phyloP scores from a whole-genome alignment of 2,329 filamentous ascomycete genomes.

The Orbilia ellipsospora region DNA sequence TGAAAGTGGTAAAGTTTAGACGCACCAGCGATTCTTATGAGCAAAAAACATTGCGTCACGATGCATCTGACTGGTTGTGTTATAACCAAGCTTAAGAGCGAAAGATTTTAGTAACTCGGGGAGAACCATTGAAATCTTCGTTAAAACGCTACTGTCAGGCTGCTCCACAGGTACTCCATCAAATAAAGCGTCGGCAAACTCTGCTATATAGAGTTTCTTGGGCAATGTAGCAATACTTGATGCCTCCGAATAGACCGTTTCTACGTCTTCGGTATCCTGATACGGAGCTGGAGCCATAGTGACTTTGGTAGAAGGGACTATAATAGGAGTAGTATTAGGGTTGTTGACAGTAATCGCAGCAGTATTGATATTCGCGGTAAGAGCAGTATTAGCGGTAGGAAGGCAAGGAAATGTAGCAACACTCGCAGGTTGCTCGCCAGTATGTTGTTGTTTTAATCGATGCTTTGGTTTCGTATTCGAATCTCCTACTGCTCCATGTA shows the following conservation, averaged over 20 bases:
- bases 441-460: too few species aligned
- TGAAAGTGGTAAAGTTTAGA: background rate
- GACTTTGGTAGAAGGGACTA: too few species aligned
- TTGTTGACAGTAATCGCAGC: too few species aligned
- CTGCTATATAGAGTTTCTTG: constrained; percentile 17
- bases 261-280: too few species aligned
- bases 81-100: constrained; percentile 32
- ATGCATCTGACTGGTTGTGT: constrained; percentile 19
- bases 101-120: constrained; percentile 25
- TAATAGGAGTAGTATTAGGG: too few species aligned
- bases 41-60: constrained; percentile 34
- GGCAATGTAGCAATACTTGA: constrained; percentile 11
- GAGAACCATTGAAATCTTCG: constrained; percentile 6
- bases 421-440: too few species aligned
- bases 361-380: too few species aligned
- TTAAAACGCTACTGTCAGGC: background rate
- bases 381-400: too few species aligned
- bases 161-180: background rate
- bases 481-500: too few species aligned
- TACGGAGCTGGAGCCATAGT: too few species aligned
- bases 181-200: constrained; percentile 20
- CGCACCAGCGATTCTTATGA: constrained; percentile 18
- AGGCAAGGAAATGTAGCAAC: too few species aligned
- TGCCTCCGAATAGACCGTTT: constrained; percentile 29
- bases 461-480: too few species aligned